These are phyloP conservation scores for Symbiotaphrina buchneri DNA, from an alignment of 495 filamentous ascomycete genomes.

Conservation along the genomic window DNA sequence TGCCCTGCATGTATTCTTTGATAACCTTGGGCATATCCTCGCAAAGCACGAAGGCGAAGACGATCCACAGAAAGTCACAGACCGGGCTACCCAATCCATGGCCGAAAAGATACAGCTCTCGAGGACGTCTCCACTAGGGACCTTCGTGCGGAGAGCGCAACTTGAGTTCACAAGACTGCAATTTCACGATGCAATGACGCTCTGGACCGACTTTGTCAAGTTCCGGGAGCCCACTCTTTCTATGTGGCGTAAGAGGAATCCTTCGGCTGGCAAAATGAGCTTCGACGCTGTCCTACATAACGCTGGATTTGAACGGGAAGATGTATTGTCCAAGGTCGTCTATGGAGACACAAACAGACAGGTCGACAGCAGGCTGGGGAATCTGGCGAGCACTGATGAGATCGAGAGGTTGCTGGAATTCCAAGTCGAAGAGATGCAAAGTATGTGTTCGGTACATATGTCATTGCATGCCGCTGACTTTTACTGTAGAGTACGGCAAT, in stretches of 20 bases:
- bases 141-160: slow-evolving; percentile 54
- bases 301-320: slow-evolving; percentile 20
- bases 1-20: slow-evolving; percentile 45
- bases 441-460: slow-evolving; percentile 19
- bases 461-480: slow-evolving; percentile 1
- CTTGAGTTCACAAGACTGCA: slow-evolving; percentile 63
- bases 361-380: neutral
- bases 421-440: slow-evolving; percentile 70
- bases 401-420: slow-evolving; percentile 68
- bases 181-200: slow-evolving; percentile 47
- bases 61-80: too few species aligned
- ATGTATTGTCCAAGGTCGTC: slow-evolving; percentile 28
- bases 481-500: slow-evolving; percentile 30
- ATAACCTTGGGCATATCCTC: slow-evolving; percentile 28
- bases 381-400: slow-evolving; percentile 49
- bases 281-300: slow-evolving; percentile 22
- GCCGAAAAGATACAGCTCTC: slow-evolving; percentile 11
- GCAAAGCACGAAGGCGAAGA: slow-evolving; percentile 35
- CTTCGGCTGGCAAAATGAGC: slow-evolving; percentile 8
- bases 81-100: too few species aligned
- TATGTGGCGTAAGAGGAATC: slow-evolving; percentile 47
- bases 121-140: slow-evolving; percentile 58
- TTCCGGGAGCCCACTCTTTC: slow-evolving; percentile 56
- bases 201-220: slow-evolving; percentile 62
- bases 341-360: slow-evolving; percentile 29